Conservation (phyloP, 2,329 filamentous ascomycete genomes). For the Penicillium sumatraense region DNA sequence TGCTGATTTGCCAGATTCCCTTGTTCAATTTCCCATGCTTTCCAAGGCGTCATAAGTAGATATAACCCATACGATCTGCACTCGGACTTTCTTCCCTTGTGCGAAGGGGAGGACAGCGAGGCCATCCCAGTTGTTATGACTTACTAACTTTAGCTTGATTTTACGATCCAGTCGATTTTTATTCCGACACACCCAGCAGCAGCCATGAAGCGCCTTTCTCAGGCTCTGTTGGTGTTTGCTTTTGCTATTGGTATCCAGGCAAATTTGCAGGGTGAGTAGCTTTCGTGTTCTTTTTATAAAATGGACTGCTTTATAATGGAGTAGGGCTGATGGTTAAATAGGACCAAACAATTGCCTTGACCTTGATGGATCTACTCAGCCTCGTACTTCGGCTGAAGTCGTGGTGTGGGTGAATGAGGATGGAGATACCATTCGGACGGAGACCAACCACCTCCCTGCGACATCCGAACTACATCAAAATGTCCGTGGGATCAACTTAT, state of each 20-base stretch:
- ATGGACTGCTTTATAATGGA: constrained; percentile 3
- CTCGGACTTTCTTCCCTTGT: not conserved
- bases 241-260: constrained; percentile 22
- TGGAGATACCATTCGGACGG: constrained; percentile 54
- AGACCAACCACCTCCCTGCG: constrained; percentile 34
- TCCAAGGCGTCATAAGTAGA: constrained; percentile 5
- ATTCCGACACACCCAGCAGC: not conserved
- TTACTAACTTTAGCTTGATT: constrained; percentile 15
- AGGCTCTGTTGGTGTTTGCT: constrained; percentile 16
- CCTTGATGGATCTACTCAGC: constrained; percentile 42
- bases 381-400: constrained; percentile 52
- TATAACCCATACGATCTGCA: constrained; percentile 30
- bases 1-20: constrained; percentile 1
- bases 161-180: constrained; percentile 4
- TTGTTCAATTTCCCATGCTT: not conserved
- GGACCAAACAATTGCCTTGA: constrained; percentile 18
- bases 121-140: constrained; percentile 12
- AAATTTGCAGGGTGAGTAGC: constrained; percentile 29
- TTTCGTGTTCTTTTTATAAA: not conserved
- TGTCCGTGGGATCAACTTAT: constrained; percentile 15
- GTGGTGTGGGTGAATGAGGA: constrained; percentile 65
- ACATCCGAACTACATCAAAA: constrained; percentile 13
- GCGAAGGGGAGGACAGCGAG: constrained; percentile 8
- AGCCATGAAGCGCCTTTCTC: constrained; percentile 21
- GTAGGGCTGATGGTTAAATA: constrained; percentile 18